Base-by-base conservation (phyloP, 2,329 filamentous ascomycete genomes). In the Colletotrichum camelliae region DNA sequence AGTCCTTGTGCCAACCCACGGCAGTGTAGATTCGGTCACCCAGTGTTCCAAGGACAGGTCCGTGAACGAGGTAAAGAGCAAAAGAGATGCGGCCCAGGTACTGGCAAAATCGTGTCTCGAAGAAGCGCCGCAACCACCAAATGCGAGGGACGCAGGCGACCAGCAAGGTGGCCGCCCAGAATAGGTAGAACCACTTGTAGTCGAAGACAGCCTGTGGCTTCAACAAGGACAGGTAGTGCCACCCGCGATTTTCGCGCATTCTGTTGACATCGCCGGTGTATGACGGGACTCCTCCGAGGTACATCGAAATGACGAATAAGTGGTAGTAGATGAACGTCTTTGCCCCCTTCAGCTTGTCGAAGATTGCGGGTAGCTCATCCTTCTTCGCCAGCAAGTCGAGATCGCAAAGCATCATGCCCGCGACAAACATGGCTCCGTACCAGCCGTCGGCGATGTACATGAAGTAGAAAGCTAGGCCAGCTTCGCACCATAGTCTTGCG, bases 121-220 rank as follows among this genome's bases (percentile, higher is more conserved):
- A 91, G 70, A 91, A 82, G 18, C 83, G 82, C 78, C 89, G 84
- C 88, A 88, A 8, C 4, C 78, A 68, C 0, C 81, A 80, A 7
- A 82, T 85, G 15, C 83, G 82, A 12, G 86, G 72, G n/a, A 85
- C 78, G 21, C 83, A 84, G 5, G 80, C 81, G 5, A 86, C 74
- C 0, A 86, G 80, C 1, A 86, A 67, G 1, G 85, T 77, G 0
- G 85, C 84, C 1, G 85, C 85, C 75, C 84, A 80, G 1, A 83
- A 78, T 57, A 86, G 81, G 75, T 84, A 86, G 71, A 85, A 85
- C 82, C 84, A 84, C 84, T 85, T 86, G 15, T 81, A 82, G 0
- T 93, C 91, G 78, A 87, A 93, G 13, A 92, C 90, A 2, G 92
- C 92, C 80, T 93, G 91, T 0, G 92, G 91, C 75, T 93, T 93